Evolutionary conservation across 352 stramenopile species (phyloP), one percentile per base, ranked within the genome.

Genomic region (Phytophthora capsici): DNA sequence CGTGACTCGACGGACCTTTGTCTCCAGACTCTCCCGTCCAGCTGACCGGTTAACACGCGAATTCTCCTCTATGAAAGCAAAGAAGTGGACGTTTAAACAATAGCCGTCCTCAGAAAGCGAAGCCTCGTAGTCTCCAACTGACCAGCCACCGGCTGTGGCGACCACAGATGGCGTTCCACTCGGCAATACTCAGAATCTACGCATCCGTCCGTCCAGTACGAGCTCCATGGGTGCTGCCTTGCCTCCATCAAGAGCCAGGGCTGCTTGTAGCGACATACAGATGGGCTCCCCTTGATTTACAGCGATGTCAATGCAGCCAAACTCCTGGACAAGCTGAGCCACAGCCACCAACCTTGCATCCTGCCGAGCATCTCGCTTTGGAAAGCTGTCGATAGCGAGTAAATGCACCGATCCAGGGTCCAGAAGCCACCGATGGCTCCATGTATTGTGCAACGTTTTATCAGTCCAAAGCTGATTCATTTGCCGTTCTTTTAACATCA

Each of bases 151-250:
- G 20, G 49, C 22, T 16, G 49, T 57, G 1, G 57, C 25, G 7
- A 28, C 25, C 25, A 28, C 25, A 28, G 67, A 68, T 4, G 67
- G 44, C 2, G 56, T 25, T 5, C 68, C 71, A 19, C 64, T 77
- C 2, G 71, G 71, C 4, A 80, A 22, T 10, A 75, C 68, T 32
- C 63, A 49, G 30, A 77, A 82, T 23, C 63, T 28, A 28, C 25
- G 28, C 7, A 32, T 32, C 8, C 28, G 28, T 8, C 28, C 28
- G 8, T 32, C 28, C 28, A 32, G 28, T 19, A 72, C 38, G 10
- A 82, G 26, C 17, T 23, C 30, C 65, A 78, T 75, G 3, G 37
- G 36, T n/a, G 25, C 25, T 28, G 28, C 7, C 25, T 1, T 41
- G 14, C 10, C 34, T 7, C 34, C 34, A 41, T 8, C 34, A 22